These are phyloP conservation scores for Clausena lansium DNA, from an alignment of 345 rosid genomes.

Conservation along the genomic window DNA sequence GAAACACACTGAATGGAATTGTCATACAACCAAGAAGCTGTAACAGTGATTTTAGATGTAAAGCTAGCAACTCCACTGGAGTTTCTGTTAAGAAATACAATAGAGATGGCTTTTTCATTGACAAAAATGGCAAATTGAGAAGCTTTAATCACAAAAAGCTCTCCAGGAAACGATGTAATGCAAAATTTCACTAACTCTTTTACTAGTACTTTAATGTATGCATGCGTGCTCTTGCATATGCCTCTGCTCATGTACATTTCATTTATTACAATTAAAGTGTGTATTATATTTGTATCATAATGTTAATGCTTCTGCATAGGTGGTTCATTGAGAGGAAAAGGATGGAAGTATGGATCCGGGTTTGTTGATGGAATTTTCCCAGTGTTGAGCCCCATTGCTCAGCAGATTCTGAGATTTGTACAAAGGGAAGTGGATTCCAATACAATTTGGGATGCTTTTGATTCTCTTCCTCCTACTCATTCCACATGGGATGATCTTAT, in stretches of 20 bases:
- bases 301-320: constrained; percentile 34
- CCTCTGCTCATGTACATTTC: background rate
- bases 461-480: constrained; percentile 65
- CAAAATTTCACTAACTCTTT: background rate
- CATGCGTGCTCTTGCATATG: background rate
- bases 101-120: constrained; percentile 58
- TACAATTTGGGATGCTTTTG: constrained; percentile 49
- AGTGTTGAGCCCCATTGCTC: constrained; percentile 77
- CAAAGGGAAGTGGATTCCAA: constrained; percentile 48
- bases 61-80: constrained; percentile 29
- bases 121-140: constrained; percentile 62
- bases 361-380: constrained; percentile 95
- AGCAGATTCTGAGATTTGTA: constrained; percentile 54
- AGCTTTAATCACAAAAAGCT: constrained; percentile 64
- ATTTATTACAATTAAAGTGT: background rate
- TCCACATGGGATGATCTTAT: constrained; percentile 84
- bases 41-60: constrained; percentile 27
- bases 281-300: background rate
- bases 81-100: constrained; percentile 37
- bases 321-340: constrained; percentile 82
- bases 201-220: background rate
- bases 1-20: constrained; percentile 35
- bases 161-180: constrained; percentile 65
- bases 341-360: constrained; percentile 97
- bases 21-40: constrained; percentile 31